These are phyloP conservation scores for Pleoardoris graminearum DNA, from an alignment of 2,329 filamentous ascomycete species.

Conservation along the genomic window DNA sequence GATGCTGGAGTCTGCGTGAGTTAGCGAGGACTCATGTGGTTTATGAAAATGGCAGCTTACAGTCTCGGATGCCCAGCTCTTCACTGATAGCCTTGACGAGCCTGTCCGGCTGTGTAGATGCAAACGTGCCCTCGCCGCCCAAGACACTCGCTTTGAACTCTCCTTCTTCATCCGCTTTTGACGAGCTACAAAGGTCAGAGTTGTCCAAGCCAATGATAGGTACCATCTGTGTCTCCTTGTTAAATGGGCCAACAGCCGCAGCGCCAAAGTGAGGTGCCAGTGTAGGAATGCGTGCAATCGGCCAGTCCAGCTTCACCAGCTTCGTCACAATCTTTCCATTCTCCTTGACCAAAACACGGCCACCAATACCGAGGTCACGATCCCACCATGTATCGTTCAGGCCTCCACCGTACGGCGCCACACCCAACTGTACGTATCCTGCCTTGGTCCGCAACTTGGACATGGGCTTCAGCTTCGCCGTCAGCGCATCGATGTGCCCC, in stretches of 20 bases:
- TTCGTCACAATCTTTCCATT: slow-evolving; percentile 75
- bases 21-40: no score
- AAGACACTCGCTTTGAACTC: slow-evolving; percentile 51
- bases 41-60: slow-evolving; percentile 34
- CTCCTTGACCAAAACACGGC: slow-evolving; percentile 82
- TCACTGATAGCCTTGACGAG: slow-evolving; percentile 81
- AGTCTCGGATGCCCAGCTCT: slow-evolving; percentile 73
- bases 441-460: slow-evolving; percentile 81
- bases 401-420: slow-evolving; percentile 89
- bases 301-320: slow-evolving; percentile 91
- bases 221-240: slow-evolving; percentile 90
- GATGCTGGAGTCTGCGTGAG: slow-evolving; percentile 63
- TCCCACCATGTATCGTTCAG: slow-evolving; percentile 96
- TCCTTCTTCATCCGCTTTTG: slow-evolving; percentile 40
- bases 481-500: slow-evolving; percentile 90
- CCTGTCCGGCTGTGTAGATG: slow-evolving; percentile 79
- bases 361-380: slow-evolving; percentile 87
- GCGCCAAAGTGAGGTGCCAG: slow-evolving; percentile 92
- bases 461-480: slow-evolving; percentile 86
- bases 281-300: slow-evolving; percentile 85
- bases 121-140: slow-evolving; percentile 72
- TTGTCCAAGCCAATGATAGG: slow-evolving; percentile 90
- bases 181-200: slow-evolving; percentile 54
- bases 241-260: slow-evolving; percentile 67
- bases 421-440: slow-evolving; percentile 85